Evolutionary conservation across 176 grass and related monocot species (phyloP).

Genomic region (Tillandsia fasciculata): DNA sequence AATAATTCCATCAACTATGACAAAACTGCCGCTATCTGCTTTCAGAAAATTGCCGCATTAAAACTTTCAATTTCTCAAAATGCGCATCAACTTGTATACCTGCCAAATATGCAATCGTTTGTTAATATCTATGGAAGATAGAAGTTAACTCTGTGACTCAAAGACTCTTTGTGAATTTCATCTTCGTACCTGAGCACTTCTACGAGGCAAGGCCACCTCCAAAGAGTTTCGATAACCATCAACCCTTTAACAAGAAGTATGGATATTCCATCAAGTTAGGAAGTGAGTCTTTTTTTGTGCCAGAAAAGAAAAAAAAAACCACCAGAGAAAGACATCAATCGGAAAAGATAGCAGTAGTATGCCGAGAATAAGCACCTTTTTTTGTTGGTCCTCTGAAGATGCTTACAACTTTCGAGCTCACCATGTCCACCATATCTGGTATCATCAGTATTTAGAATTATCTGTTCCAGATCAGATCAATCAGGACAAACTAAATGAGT

Average conservation of each 20-base stretch:
- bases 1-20: too few species aligned
- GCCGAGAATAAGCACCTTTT: conserved; percentile 46
- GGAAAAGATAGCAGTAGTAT: conserved; percentile 17
- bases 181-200: conserved; percentile 81
- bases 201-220: conserved; percentile 65
- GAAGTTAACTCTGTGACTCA: conserved; percentile 14
- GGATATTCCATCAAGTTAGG: not conserved
- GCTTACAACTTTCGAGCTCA: conserved; percentile 43
- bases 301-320: not conserved
- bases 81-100: conserved; percentile 80
- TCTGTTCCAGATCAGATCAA: conserved; percentile 21
- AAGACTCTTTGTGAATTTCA: conserved; percentile 8
- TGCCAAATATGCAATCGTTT: conserved; percentile 27
- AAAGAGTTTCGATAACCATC: conserved; percentile 73
- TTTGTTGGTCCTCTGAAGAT: conserved; percentile 46
- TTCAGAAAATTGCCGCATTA: too few species aligned
- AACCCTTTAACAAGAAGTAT: conserved; percentile 34
- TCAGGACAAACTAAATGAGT: not conserved
- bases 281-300: not conserved
- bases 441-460: conserved; percentile 82
- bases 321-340: not conserved
- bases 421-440: conserved; percentile 69
- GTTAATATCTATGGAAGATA: not conserved
- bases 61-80: conserved; percentile 45
- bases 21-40: too few species aligned